Percentiles rank a stretch among this genome's conserved stretches.
Conservation (phyloP, 1,139 yeast species). For the Candida neerlandica region DNA sequence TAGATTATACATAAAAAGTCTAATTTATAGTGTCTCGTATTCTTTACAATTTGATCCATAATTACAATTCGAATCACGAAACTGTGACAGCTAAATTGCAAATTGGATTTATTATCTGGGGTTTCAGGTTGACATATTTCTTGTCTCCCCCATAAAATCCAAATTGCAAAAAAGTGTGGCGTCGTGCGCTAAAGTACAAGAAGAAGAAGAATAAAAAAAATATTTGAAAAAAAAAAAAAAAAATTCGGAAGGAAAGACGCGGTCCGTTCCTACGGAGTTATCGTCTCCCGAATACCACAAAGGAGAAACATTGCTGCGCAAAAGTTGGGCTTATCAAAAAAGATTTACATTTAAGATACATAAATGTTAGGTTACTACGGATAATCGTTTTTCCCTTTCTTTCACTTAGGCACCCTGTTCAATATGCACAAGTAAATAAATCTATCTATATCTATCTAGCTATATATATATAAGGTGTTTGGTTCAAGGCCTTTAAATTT, state of each 20-base stretch:
- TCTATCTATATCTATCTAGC: no score
- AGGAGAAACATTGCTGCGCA: no score
- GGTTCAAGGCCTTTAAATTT: no score
- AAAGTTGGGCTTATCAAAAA: no score
- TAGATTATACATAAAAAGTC: no score
- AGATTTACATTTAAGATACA: no score
- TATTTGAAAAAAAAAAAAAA: not conserved
- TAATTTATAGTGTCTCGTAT: not conserved
- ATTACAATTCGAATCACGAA: not conserved
- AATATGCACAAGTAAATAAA: no score
- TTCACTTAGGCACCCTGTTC: no score
- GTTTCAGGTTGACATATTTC: not conserved
- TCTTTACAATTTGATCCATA: not conserved
- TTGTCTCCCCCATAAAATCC: not conserved
- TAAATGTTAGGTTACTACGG: no score
- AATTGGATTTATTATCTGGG: not conserved
- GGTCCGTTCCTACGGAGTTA: not conserved
- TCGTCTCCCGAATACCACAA: not conserved
- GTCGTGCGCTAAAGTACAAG: not conserved
- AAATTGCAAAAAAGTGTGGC: not conserved
- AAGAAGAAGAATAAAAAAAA: no score
- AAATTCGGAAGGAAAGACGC: not conserved
- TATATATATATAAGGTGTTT: no score
- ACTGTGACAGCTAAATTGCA: slow-evolving; percentile 1
- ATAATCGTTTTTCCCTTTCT: no score